Evolutionary conservation across 139 green algal genomes (phyloP).

Genomic region (Volvox reticuliferus): DNA sequence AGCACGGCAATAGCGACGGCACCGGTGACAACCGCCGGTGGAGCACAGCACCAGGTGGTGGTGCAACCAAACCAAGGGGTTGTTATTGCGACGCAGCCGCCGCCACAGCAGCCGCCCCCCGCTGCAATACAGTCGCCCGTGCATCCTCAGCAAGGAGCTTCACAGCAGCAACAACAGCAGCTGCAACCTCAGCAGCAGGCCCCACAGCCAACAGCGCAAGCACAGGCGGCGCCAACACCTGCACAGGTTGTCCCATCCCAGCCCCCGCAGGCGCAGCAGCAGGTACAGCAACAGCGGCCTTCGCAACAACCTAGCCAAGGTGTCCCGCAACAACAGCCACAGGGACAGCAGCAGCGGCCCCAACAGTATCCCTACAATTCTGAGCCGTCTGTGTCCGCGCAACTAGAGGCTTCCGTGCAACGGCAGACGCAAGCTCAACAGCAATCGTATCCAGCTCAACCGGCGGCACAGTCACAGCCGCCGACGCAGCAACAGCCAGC

Average conservation of each 20-base stretch:
- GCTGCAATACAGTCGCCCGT: neutral
- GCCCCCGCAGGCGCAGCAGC: neutral
- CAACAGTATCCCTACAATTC: neutral
- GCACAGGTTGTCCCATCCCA: neutral
- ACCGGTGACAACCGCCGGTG: neutral
- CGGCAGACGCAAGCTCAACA: neutral
- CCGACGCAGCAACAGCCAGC: constrained; percentile 4
- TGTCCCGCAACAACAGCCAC: neutral
- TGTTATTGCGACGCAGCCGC: neutral
- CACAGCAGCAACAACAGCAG: neutral
- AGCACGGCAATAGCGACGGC: neutral
- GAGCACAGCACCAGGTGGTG: neutral
- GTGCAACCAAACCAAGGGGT: neutral
- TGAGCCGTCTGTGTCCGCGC: no score
- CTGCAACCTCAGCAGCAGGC: neutral
- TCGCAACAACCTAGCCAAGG: neutral
- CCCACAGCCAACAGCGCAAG: neutral
- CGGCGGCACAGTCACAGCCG: neutral
- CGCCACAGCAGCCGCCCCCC: neutral
- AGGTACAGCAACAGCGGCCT: neutral
- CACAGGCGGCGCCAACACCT: neutral
- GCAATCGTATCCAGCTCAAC: neutral
- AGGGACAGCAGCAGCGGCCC: neutral
- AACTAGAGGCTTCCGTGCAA: neutral
- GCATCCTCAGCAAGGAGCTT: neutral